Conservation (phyloP, 2,329 filamentous ascomycete species). For the Trichoderma brevicompactum region DNA sequence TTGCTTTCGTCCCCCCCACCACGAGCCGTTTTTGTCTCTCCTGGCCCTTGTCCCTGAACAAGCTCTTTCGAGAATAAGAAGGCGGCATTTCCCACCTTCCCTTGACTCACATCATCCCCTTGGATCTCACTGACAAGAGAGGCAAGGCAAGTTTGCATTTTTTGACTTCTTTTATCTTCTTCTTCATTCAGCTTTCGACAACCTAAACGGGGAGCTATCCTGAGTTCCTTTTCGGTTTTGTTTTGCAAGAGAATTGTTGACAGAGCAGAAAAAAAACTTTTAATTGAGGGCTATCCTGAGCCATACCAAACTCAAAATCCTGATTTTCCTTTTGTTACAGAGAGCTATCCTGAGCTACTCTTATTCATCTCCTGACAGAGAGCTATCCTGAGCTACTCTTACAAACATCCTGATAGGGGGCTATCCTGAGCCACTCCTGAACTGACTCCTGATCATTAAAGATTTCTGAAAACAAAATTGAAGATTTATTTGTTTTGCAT, state of each 20-base stretch:
- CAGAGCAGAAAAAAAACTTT: background rate
- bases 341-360: conserved; percentile 32
- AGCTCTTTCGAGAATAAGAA: conserved; percentile 17
- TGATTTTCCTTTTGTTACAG: conserved; percentile 26
- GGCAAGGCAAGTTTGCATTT: background rate
- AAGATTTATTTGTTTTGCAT: conserved; percentile 18
- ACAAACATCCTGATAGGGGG: conserved; percentile 31
- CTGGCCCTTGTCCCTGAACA: background rate
- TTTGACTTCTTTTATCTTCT: background rate
- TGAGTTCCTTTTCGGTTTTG: background rate
- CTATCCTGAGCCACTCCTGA: conserved; percentile 34
- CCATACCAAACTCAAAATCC: conserved; percentile 30
- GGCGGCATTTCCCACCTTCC: conserved; percentile 3
- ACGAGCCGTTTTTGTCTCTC: background rate
- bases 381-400: conserved; percentile 34
- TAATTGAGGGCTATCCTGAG: conserved; percentile 33
- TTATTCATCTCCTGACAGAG: conserved; percentile 29
- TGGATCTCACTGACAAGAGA: background rate
- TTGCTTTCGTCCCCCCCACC: background rate
- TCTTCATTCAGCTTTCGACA: no score
- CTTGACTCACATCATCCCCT: background rate
- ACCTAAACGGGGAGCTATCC: background rate
- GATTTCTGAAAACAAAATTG: conserved; percentile 27
- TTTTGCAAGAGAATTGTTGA: conserved; percentile 1
- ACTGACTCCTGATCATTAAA: conserved; percentile 30